These are phyloP conservation scores for Colletotrichum chrysophilum DNA, from an alignment of 2,329 filamentous ascomycete species.

Conservation along the genomic window DNA sequence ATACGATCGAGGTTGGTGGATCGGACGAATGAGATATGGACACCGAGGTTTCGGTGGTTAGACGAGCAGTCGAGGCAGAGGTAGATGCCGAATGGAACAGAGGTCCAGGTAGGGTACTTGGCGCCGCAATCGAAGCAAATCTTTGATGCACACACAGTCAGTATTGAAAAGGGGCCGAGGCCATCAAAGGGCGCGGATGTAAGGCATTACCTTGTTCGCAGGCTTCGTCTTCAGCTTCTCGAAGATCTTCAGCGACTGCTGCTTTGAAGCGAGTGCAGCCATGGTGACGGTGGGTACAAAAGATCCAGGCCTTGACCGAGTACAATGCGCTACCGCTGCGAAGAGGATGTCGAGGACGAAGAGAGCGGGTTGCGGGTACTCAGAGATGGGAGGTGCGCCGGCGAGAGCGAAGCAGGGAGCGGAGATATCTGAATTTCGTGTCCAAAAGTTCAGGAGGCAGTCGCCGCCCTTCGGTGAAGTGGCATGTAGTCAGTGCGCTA, in stretches of 20 bases:
- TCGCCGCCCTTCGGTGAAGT: slow-evolving; percentile 23
- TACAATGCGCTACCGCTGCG: background rate
- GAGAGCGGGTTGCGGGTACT: slow-evolving; percentile 6
- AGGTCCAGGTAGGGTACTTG: slow-evolving; percentile 99
- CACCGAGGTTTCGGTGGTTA: slow-evolving; percentile 95
- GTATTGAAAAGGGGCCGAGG: slow-evolving; percentile 24
- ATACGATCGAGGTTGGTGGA: slow-evolving; percentile 98
- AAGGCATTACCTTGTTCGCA: slow-evolving; percentile 81
- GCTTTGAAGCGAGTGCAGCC: slow-evolving; percentile 81
- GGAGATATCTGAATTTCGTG: slow-evolving; percentile 21
- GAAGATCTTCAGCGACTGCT: slow-evolving; percentile 96
- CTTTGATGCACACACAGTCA: slow-evolving; percentile 48
- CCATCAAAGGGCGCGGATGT: background rate
- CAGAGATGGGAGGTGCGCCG: background rate
- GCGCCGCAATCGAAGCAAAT: slow-evolving; percentile 98
- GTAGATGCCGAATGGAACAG: slow-evolving; percentile 96
- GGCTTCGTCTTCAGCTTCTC: slow-evolving; percentile 94
- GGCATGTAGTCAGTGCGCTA: slow-evolving; percentile 21
- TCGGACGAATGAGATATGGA: slow-evolving; percentile 98
- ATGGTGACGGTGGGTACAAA: slow-evolving; percentile 47
- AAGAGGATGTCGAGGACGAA: background rate
- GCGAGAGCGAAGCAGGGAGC: slow-evolving; percentile 12
- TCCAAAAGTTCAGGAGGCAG: slow-evolving; percentile 24
- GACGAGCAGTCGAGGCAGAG: slow-evolving; percentile 97
- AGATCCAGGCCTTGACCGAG: background rate